Conservation (phyloP, 345 rosid species). For the Salix udensis region DNA sequence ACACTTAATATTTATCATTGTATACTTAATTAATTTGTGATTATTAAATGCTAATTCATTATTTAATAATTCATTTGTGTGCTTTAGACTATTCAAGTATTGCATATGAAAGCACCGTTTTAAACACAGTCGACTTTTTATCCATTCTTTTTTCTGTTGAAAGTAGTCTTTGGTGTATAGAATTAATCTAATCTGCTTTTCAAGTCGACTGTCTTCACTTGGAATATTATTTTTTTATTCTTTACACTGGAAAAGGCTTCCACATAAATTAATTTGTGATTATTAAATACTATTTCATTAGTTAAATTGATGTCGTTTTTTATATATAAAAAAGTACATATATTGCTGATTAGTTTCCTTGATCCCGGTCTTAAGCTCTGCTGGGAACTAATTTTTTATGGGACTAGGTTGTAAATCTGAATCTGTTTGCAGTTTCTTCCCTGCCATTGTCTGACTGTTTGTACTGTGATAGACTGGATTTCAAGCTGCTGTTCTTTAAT, state of each 20-base stretch:
- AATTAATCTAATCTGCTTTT: too few species aligned
- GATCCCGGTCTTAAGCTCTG: background rate
- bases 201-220: too few species aligned
- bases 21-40: too few species aligned
- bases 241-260: background rate
- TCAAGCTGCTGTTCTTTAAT: background rate
- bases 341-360: background rate
- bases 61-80: too few species aligned
- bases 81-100: background rate
- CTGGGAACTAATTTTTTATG: background rate
- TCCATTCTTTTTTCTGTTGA: background rate
- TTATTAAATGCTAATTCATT: too few species aligned
- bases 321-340: background rate
- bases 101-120: background rate
- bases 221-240: too few species aligned
- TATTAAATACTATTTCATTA: background rate
- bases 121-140: background rate
- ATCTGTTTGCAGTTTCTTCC: background rate
- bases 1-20: too few species aligned
- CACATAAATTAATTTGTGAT: background rate
- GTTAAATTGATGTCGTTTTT: background rate
- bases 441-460: background rate
- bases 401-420: background rate
- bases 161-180: too few species aligned
- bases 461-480: background rate